Base-by-base conservation (phyloP, 495 filamentous ascomycete species). In the Penicillium verhagenii region DNA sequence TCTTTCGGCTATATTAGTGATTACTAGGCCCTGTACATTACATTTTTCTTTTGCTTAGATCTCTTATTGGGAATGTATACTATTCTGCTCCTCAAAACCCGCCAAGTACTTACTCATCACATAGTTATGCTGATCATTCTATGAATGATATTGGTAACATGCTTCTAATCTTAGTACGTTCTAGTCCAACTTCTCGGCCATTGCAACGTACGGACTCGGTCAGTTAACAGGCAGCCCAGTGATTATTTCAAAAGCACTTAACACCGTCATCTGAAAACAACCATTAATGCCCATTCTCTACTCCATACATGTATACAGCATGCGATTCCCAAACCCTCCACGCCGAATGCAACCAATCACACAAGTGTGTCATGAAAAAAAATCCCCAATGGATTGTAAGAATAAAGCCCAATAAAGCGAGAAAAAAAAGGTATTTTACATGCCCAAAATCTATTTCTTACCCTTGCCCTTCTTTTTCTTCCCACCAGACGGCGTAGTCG, bases 401-500 rank as follows among this genome's bases (percentile, higher is more conserved):
- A 31, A 25, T 33, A 50, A 42, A 59, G 50, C 33, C 57, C 33
- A 53, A 46, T 24, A 23, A 47, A 4, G 6, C 43, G 54, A 56
- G 21, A 29, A 53, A 43, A 18, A 35, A 44, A 20, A 39, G 40
- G 53, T 56, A 51, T 50, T 53, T 54, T 57, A 56, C 40, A 65
- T 47, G 31, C 29, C n/a, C 28, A 33, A 3, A 25, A 37, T 62
- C 75, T 76, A 88, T 78, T 92, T 89, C 82, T 91, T 91, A 46
- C 82, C 82, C 75, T 86, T 88, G 76, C 88, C 87, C 79, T 90
- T 92, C 79, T 85, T 89, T 66, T 78, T 79, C 49, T 69, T 78
- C 48, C 68, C 76, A 37, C 67, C 60, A 56, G 63, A 29, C 20
- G 53, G 44, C 31, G 49, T 50, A 44, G 86, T 83, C 0, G 82